Conservation (phyloP, 257 asterid genomes). For the Solanum tacnaense region DNA sequence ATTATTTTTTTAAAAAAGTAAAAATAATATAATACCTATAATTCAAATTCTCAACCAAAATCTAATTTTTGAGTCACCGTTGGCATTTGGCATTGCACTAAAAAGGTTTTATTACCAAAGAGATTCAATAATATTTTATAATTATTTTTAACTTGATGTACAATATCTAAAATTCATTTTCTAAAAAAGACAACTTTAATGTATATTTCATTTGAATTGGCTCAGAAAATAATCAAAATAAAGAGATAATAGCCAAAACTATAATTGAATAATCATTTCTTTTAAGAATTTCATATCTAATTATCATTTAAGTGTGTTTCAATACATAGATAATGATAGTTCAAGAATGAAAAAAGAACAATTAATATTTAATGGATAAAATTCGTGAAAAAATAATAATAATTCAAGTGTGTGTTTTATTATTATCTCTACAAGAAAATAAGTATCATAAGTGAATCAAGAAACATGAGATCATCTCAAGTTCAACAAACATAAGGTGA, state of each 20-base stretch:
- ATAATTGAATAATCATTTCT: background rate
- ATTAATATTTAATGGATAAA: too few relatives aligned
- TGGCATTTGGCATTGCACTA: background rate
- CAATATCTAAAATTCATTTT: too few relatives aligned
- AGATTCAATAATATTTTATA: background rate
- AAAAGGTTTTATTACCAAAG: background rate
- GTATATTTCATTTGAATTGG: background rate
- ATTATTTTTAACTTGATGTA: too few relatives aligned
- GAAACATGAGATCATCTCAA: too few relatives aligned
- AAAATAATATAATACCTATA: background rate
- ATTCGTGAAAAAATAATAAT: too few relatives aligned
- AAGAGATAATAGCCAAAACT: background rate
- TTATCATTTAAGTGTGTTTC: background rate
- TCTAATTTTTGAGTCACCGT: background rate
- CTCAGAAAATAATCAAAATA: background rate
- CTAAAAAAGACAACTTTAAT: background rate
- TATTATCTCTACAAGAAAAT: too few relatives aligned
- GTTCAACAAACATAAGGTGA: too few relatives aligned
- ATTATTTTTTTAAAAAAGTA: background rate
- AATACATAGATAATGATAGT: too few relatives aligned
- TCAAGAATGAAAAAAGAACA: too few relatives aligned
- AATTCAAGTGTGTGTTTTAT: too few relatives aligned
- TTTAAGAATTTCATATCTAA: background rate
- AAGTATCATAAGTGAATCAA: too few relatives aligned
- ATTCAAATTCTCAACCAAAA: background rate